phyloP scores from a whole-genome alignment of 164 flowering plant species.

The Macadamia integrifolia region DNA sequence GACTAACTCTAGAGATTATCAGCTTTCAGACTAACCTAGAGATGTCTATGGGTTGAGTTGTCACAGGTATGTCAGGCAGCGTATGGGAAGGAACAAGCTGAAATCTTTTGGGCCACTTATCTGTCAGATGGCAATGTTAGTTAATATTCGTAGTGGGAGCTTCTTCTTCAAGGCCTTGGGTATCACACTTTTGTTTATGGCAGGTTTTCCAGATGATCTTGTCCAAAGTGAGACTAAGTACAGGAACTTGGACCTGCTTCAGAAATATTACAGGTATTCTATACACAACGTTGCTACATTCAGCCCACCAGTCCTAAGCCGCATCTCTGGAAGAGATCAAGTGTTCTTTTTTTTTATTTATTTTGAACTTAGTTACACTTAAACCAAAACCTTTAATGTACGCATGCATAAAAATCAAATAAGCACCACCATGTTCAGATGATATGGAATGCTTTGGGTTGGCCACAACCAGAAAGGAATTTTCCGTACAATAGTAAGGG shows the following conservation, averaged over 20 bases:
- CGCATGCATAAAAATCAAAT: too few relatives aligned
- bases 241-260: conserved; percentile 51
- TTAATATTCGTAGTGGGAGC: conserved; percentile 48
- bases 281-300: too few relatives aligned
- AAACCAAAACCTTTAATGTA: too few relatives aligned
- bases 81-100: conserved; percentile 61
- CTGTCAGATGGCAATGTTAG: conserved; percentile 49
- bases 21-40: conserved; percentile 4
- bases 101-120: conserved; percentile 55
- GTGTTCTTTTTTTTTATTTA: too few relatives aligned
- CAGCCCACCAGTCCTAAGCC: too few relatives aligned
- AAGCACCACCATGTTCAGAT: too few relatives aligned
- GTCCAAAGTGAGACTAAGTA: conserved; percentile 55
- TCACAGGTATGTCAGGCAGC: conserved; percentile 59
- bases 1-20: too few relatives aligned
- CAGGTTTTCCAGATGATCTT: conserved; percentile 51
- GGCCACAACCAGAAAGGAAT: too few relatives aligned
- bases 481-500: too few relatives aligned
- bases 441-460: too few relatives aligned
- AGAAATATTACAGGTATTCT: conserved; percentile 49
- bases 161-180: conserved; percentile 69
- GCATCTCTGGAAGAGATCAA: too few relatives aligned
- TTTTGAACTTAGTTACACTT: too few relatives aligned
- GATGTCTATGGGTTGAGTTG: neutral
- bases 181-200: conserved; percentile 61